Base-by-base conservation (phyloP, 768 basidiomycete species). In the Pleurotus djamor region DNA sequence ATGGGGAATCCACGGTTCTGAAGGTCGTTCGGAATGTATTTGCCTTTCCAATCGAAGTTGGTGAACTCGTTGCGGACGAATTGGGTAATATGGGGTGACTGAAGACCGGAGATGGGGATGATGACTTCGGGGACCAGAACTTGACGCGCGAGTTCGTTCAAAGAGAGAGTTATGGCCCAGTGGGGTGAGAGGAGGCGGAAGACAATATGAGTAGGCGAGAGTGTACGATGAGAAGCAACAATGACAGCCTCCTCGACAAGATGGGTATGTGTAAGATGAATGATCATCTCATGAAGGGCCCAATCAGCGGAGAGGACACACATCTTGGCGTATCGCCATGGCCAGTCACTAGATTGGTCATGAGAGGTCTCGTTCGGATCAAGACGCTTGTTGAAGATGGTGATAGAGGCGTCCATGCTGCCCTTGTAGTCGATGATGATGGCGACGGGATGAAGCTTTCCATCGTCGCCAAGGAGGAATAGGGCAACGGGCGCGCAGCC, bases 291-390 rank as follows among this genome's bases (percentile, higher is more conserved):
- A 57, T 72, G 70, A 13, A 63, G 61, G n/a, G 62, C 33, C 69
- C 70, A 72, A 60, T 72, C 71, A 12, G 69, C 66, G 4, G 66
- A 63, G 45, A 67, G 67, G n/a, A 60, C 63, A 48, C 69, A 70
- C 61, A 62, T 70, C 59, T 72, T 72, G 12, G 71, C 71, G 41
- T 71, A 71, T 14, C 71, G 68, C 71, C 71, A 72, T 0, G 70
- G 70, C 71, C 71, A 72, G 44, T 72, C 71, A 12, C n/a, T 17
- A 4, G 49, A 52, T 50, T 71, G 63, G 50, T 61, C 52, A 5
- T 43, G 48, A 1, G 33, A 8, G 14, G 48, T 45, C 12, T 43
- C 49, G 2, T 63, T 65, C 0, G 64, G 38, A 17, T 45, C 50
- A 21, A 61, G 44, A 35, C 70, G 65, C 34, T 61, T 63, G 59